Base-by-base conservation (phyloP, 345 rosid genomes). In the Dipteronia sinensis region DNA sequence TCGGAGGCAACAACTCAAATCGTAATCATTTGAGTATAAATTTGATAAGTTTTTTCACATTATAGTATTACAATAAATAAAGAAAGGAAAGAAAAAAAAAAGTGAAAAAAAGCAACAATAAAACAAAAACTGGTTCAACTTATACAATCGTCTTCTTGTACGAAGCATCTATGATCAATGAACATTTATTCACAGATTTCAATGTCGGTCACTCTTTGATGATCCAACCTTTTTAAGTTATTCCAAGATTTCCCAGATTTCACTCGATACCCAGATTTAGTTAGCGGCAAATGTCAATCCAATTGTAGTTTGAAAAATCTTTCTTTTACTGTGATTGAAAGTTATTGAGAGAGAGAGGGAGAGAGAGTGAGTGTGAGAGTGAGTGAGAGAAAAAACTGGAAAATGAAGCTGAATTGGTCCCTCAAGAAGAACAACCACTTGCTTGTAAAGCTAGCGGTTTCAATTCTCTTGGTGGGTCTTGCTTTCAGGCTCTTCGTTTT, bases 401-500 rank as follows among this genome's bases (percentile, higher is more conserved):
- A 74, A 46, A 95, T 91, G 98, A 94, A 88, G 86, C 72, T 79
- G 51, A 71, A 81, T 72, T 73, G 79, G 76, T 78, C 88, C 10
- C 56, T 65, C 23, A 87, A 74, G 80, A 85, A 77, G 84, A 85
- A 88, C 78, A 83, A 83, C 74, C 82, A 87, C 79, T 80, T 89
- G 78, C 74, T 90, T 44, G 72, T 90, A 53, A 93, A 87, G 85
- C 72, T 95, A 34, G 83, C 82, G 34, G 82, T 88, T 42, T 77
- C 85, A 34, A 19, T 85, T 77, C 82, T 95, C 40, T 73, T 93
- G 40, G 42, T 83, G 53, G 89, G 89, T 86, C 76, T 92, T 34
- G 97, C 89, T 73, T 84, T 90, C 68, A 77, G 87, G 79, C 84
- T 93, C 70, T 80, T 95, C 78, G 81, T 83, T 70, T 79, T 73